Conservation (phyloP, 2,329 filamentous ascomycete species). For the Tricladium varicosporioides region DNA sequence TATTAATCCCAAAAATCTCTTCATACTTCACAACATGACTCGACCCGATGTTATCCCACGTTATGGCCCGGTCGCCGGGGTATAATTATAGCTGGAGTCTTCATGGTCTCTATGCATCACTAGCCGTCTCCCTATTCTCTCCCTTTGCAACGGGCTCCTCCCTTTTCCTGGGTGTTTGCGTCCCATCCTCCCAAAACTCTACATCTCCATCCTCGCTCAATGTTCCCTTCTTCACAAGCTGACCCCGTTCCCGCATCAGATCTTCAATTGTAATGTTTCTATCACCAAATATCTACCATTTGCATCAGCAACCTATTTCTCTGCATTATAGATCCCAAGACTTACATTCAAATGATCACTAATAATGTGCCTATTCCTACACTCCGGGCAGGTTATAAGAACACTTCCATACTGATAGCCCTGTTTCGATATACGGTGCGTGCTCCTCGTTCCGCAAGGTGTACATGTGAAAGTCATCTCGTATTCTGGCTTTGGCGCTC, state of each 20-base stretch:
- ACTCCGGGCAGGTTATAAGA: constrained; percentile 82
- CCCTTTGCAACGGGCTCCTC: not conserved
- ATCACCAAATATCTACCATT: constrained; percentile 66
- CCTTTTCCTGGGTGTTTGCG: constrained; percentile 12
- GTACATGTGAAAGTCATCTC: constrained; percentile 90
- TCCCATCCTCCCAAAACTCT: constrained; percentile 80
- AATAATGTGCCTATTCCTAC: constrained; percentile 86
- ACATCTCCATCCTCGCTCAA: constrained; percentile 78
- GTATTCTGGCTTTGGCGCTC: constrained; percentile 61
- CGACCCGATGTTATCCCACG: too few relatives aligned
- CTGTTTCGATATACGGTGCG: constrained; percentile 86
- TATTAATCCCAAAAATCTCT: too few relatives aligned
- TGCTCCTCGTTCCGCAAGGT: constrained; percentile 76
- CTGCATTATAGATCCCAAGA: not conserved
- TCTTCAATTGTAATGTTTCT: constrained; percentile 71
- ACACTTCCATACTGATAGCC: constrained; percentile 91
- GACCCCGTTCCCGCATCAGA: constrained; percentile 72
- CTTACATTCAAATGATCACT: constrained; percentile 75
- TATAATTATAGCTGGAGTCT: too few relatives aligned
- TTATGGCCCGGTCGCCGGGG: too few relatives aligned
- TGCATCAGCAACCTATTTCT: not conserved
- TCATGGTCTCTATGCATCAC: too few relatives aligned
- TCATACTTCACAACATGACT: too few relatives aligned
- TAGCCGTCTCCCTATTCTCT: not conserved
- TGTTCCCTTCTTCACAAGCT: constrained; percentile 68